Evolutionary conservation across 2,329 filamentous ascomycete species (phyloP), one percentile per base, ranked within the genome.

Genomic region (Xylariaceae sp.): DNA sequence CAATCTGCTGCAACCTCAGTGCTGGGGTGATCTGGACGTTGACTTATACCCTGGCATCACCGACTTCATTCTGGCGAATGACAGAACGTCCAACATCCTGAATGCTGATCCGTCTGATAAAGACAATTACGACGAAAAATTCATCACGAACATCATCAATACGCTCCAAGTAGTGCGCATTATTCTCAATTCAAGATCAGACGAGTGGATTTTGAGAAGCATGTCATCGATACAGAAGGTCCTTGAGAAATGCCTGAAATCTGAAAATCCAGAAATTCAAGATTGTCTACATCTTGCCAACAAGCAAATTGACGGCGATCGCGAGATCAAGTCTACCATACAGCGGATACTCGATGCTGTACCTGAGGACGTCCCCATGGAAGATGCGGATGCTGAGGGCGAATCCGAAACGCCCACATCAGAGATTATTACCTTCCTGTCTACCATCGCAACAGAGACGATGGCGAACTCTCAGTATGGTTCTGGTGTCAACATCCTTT

Each of bases 41-140:
- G 92, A 97, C 65, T 78, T 97, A 60, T 94, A 96, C 64, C 87
- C 88, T 3, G 95, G 94, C 65, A 87, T 92, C 53, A 94, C 91
- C 0, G 91, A 96, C 60, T 84, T 89, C 42, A 87, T 96, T 53
- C 75, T 96, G 9, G 84, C 87, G 2, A 86, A 87, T 49, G 94
- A 97, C 7, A 91, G 90, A 71, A 86, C 88, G 1, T 72, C 78
- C 7, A 72, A 73, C 34, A 79, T 82, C 37, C 74, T 87, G 35
- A 74, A 77, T n/a, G 77, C 78, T 11, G 83, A 85, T 54, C 78
- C 80, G 4, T 69, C 74, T 0, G 82, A 86, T 58, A 84, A 84
- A 53, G 87, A 90, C 49, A 88, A 89, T 65, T 81, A 80, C n/a
- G 86, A 91, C 59, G 88, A 91, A 41, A 91, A 90, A 70, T 91